Percentiles rank a stretch among this genome's conserved stretches.
Conservation (phyloP, 2,329 filamentous ascomycete genomes). For the Esteya vermicola region DNA sequence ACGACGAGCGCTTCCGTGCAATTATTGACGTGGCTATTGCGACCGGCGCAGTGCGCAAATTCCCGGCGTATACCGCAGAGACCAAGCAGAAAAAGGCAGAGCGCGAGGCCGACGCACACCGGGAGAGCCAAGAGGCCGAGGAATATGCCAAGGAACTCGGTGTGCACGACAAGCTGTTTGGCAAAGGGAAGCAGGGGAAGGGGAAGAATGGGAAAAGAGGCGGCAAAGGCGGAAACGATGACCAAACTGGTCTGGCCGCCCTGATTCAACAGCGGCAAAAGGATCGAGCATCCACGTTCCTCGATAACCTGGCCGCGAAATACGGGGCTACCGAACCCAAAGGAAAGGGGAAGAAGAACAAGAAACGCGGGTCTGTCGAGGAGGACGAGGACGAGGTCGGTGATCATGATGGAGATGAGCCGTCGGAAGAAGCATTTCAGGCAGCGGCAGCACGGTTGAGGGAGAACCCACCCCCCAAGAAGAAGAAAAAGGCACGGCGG, state of each 20-base stretch:
- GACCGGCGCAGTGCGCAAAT: constrained; percentile 50
- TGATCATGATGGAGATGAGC: constrained; percentile 38
- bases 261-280: constrained; percentile 62
- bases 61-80: constrained; percentile 59
- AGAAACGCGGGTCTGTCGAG: constrained; percentile 20
- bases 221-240: constrained; percentile 6
- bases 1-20: constrained; percentile 69
- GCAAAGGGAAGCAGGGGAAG: constrained; percentile 31
- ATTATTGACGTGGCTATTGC: constrained; percentile 75
- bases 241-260: constrained; percentile 22
- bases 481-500: constrained; percentile 9
- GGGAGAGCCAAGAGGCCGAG: constrained; percentile 59
- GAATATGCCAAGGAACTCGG: constrained; percentile 63
- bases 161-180: constrained; percentile 56
- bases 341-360: constrained; percentile 31
- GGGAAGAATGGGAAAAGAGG: constrained; percentile 15
- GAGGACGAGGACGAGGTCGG: constrained; percentile 34
- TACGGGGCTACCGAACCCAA: constrained; percentile 38
- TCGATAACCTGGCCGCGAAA: constrained; percentile 65
- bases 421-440: constrained; percentile 47
- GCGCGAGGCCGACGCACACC: constrained; percentile 45
- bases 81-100: constrained; percentile 46
- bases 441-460: constrained; percentile 36
- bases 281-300: constrained; percentile 44
- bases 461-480: no score